These are phyloP conservation scores for Cerrena zonata DNA, from an alignment of 1,284 basidiomycete genomes.

Conservation along the genomic window DNA sequence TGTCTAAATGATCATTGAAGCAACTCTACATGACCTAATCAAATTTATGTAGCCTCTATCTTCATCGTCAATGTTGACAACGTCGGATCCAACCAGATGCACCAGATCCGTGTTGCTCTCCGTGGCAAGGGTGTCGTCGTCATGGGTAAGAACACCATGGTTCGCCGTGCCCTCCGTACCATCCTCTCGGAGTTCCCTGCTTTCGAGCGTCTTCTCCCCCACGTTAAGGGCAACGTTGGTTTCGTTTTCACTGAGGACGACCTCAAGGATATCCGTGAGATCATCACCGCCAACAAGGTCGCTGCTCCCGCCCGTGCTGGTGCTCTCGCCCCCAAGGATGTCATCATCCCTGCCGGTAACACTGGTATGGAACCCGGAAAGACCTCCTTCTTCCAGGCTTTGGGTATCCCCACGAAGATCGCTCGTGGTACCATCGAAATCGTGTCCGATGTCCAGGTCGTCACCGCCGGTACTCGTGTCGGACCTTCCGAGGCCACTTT, in stretches of 20 bases:
- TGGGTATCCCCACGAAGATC: slow-evolving; percentile 99
- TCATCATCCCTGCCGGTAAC: slow-evolving; percentile 90
- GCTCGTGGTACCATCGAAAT: slow-evolving; percentile 99
- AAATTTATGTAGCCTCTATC: slow-evolving; percentile 70
- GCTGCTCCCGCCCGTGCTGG: slow-evolving; percentile 97
- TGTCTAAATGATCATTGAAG: slow-evolving; percentile 28
- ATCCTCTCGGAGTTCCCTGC: slow-evolving; percentile 87
- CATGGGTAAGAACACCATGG: slow-evolving; percentile 99
- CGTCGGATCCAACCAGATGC: slow-evolving; percentile 99
- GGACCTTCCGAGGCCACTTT: slow-evolving; percentile 95
- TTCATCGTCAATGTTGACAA: slow-evolving; percentile 99
- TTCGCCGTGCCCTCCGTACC: slow-evolving; percentile 91
- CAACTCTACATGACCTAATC: not conserved
- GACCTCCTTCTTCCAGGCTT: slow-evolving; percentile 99
- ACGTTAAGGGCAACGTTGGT: slow-evolving; percentile 96
- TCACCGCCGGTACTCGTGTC: slow-evolving; percentile 86
- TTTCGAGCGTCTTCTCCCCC: slow-evolving; percentile 93
- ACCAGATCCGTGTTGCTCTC: slow-evolving; percentile 94
- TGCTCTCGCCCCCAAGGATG: slow-evolving; percentile 89
- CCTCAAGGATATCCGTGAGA: slow-evolving; percentile 89
- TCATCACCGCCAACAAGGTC: slow-evolving; percentile 95
- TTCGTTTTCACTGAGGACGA: slow-evolving; percentile 96
- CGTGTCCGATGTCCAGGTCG: slow-evolving; percentile 94
- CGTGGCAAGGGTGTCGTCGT: slow-evolving; percentile 94
- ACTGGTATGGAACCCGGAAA: slow-evolving; percentile 99